Evolutionary conservation across 768 basidiomycete species (phyloP), one percentile per base, ranked within the genome.

Genomic region (Wakefieldia striispora): DNA sequence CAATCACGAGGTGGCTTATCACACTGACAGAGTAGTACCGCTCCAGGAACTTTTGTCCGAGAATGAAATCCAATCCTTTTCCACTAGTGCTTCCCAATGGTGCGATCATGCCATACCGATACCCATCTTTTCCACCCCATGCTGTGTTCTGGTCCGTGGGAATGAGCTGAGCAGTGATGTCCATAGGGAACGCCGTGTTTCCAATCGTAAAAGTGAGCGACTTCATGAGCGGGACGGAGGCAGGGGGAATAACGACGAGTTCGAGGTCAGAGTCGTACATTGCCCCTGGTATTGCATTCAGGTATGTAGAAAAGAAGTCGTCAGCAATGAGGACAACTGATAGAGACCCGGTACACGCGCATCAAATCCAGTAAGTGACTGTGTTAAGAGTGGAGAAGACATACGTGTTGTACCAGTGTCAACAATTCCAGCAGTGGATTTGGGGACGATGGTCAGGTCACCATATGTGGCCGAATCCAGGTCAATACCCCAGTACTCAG

Each of bases 1-100:
- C 29, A 29, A 11, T 29, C 29, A 29, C 11, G 29, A 29, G 11
- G 29, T 4, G 10, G 26, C 26, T 8, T 10, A 27, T 27, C 26
- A 10, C 26, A 47, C 53, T 43, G 20, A 54, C 50, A 13, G 40
- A 17, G 37, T 55, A 57, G 38, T 45, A 57, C 8, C 40, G 37
- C 43, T 57, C 53, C 39, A 55, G 37, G 43, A 55, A 57, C 47
- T 45, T 57, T 31, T 55, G 44, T 27, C 54, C 56, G 23, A 57
- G n/a, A 20, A 46, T 17, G 24, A 43, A 43, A 20, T 49, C 35
- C 14, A 37, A 17, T 4, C 41, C 48, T 2, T 37, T 11, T 11
- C 48, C 41, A n/a, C 40, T 43, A 11, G 2, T 6, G 26, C 20
- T 19, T 16, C 27, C 27, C 42, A 41, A 5, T 7, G 20, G 51